phyloP scores from a whole-genome alignment of 225 moss, liverwort and hornwort species.

The Bryum argenteum region DNA sequence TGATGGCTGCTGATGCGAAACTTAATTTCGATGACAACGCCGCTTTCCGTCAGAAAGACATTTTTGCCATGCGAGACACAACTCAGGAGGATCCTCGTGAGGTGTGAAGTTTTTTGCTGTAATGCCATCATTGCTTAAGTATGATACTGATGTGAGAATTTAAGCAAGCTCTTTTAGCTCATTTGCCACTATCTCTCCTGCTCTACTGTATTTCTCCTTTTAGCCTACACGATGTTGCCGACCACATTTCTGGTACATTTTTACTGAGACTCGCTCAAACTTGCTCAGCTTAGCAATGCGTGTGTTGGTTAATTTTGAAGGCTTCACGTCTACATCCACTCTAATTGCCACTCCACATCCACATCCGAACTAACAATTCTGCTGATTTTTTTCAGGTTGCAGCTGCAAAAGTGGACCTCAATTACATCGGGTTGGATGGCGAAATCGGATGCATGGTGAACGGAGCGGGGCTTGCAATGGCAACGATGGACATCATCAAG shows the following conservation, averaged over 20 bases:
- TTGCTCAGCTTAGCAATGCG: too few relatives aligned
- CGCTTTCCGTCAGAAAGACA: constrained; percentile 80
- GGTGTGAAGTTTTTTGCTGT: constrained; percentile 36
- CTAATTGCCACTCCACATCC: neutral
- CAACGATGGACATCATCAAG: constrained; percentile 99
- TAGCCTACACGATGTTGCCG: neutral
- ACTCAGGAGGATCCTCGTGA: constrained; percentile 96
- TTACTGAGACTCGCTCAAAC: too few relatives aligned
- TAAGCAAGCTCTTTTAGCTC: neutral
- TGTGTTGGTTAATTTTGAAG: too few relatives aligned
- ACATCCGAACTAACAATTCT: constrained; percentile 19
- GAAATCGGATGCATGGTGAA: constrained; percentile 99
- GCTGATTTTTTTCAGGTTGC: constrained; percentile 58
- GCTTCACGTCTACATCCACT: neutral
- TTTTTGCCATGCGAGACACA: constrained; percentile 82
- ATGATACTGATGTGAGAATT: too few relatives aligned
- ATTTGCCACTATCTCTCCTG: neutral
- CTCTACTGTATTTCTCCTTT: too few relatives aligned
- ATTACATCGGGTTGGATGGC: constrained; percentile 95
- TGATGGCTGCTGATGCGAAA: constrained; percentile 96
- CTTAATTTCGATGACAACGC: constrained; percentile 99
- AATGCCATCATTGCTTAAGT: neutral
- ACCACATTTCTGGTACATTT: too few relatives aligned
- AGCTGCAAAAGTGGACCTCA: constrained; percentile 86
- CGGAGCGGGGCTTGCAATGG: constrained; percentile 99